Evolutionary conservation across 2,329 filamentous ascomycete genomes (phyloP).

Genomic region (Malbranchea zuffiana): DNA sequence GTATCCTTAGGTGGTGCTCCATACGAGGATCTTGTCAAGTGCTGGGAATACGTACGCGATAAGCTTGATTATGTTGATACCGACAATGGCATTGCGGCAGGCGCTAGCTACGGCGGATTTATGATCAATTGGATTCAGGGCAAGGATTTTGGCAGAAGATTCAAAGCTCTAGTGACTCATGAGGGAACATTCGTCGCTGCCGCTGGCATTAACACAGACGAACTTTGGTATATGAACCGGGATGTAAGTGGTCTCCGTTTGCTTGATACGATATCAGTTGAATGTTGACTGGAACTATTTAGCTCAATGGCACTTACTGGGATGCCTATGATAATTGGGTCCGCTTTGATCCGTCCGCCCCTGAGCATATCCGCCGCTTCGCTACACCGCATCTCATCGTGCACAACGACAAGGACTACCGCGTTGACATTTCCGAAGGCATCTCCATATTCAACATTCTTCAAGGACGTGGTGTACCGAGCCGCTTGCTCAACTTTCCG

Average conservation of each 20-base stretch:
- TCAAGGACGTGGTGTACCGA: slow-evolving; percentile 61
- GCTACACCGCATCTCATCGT: slow-evolving; percentile 72
- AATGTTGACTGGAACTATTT: slow-evolving; percentile 8
- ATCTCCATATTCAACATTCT: slow-evolving; percentile 70
- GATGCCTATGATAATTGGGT: slow-evolving; percentile 51
- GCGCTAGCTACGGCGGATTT: slow-evolving; percentile 35
- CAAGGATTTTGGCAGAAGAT: slow-evolving; percentile 66
- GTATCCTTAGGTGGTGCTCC: slow-evolving; percentile 47
- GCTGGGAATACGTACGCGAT: slow-evolving; percentile 57
- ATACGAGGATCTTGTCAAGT: slow-evolving; percentile 69
- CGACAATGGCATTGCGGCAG: slow-evolving; percentile 29
- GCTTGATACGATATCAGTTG: not conserved
- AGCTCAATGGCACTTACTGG: slow-evolving; percentile 42
- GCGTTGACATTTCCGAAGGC: slow-evolving; percentile 71
- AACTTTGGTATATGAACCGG: slow-evolving; percentile 43
- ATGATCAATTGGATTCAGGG: slow-evolving; percentile 78
- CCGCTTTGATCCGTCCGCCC: slow-evolving; percentile 53
- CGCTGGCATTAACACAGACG: slow-evolving; percentile 41
- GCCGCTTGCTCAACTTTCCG: slow-evolving; percentile 66
- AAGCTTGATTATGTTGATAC: slow-evolving; percentile 32
- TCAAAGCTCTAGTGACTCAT: slow-evolving; percentile 80
- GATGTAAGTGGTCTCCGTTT: slow-evolving; percentile 22
- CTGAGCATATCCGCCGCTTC: slow-evolving; percentile 55
- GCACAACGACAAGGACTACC: slow-evolving; percentile 76
- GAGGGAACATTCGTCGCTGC: slow-evolving; percentile 67